Evolutionary conservation across 805 yeast species (phyloP), one percentile per base, ranked within the genome.

Genomic region (Barnettozyma populi): DNA sequence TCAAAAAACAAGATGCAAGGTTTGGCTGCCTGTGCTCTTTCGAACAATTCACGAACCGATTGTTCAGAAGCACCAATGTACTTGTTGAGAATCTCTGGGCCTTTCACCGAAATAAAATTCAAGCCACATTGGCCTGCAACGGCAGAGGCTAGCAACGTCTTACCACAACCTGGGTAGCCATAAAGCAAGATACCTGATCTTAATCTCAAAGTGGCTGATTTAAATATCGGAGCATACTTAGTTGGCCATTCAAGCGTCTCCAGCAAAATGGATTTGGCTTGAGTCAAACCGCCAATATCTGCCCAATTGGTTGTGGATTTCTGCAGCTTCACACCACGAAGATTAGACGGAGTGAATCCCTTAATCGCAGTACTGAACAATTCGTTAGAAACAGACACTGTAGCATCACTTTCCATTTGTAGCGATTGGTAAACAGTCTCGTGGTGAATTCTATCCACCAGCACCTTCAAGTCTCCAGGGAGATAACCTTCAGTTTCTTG

Each of bases 161-260:
- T 92, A 41, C 99, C 99, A 67, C 99, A 92, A 2, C 99, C 99
- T 0, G 99, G 98, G 62, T 88, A 92, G 0, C 99, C 99, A 65
- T 92, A 92, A 13, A 92, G 74, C 44, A 92, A 69, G 21, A 92
- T 79, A 44, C 99, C 99, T 0, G 97, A 88, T 57, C 98, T 75
- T 45, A 92, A 71, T 47, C 98, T 70, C 45, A 92, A 69, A 0
- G 98, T 96, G 59, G 96, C 88, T 52, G 80, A 80, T 16, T 84
- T 82, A 66, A 94, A 92, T n/a, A 92, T 88, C 6, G 97, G 97
- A 0, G 96, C 95, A 61, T 92, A 92, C 58, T 84, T 89, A 1
- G 96, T 88, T 2, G 99, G 99, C 97, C 97, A 92, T 60, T 94
- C 98, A 31, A 92, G 68, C 0, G 98, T 94, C 61, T 92, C 98